Base-by-base conservation (phyloP, 148 eudicot genomes). In the Camellia lanceoleosa region DNA sequence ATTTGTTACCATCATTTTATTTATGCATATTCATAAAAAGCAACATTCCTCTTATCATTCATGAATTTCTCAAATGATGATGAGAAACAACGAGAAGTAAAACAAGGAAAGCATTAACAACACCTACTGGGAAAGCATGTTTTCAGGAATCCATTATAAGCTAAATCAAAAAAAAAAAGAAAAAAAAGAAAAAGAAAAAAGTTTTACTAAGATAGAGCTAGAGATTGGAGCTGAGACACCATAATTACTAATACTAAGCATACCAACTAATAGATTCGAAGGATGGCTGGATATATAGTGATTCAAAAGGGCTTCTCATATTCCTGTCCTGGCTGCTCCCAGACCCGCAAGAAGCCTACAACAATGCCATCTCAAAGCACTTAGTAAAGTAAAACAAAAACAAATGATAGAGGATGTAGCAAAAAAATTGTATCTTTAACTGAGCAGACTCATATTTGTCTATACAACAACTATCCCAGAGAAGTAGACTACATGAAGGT, bases 311-410 rank as follows among this genome's bases (percentile, higher is more conserved):
- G 91, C 83, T 95, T 93, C 81, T 86, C 87, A 51, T 85, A 87
- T 63, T 92, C 97, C 81, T 90, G 98, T 23, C 90, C 60, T 80
- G 93, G 97, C 85, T 84, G 96, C 85, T 92, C 96, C 98, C 98
- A 95, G 75, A 51, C 84, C 77, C 80, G 83, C 81, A 93, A 79
- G 78, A 93, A 88, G 80, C 97, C 97, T 93, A 82, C 74, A 86
- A 30, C 38, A 30, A 30, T 30, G 47, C n/a, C 77, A 83, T 49
- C 43, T 16, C 49, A 73, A 74, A 77, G 56, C 58, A 70, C 44
- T 80, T 77, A 66, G 83, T 18, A 51, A 30, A 73, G 9, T 49
- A 20, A 78, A 66, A 62, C 78, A 86, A 72, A 73, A 67, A 64
- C 13, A 64, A 16, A 59, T 47, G 38, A 8, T 15, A 0, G 13